A percentile compares a stretch with the other conserved stretches of the same genome.
phyloP scores from a whole-genome alignment of 805 yeast species.

The Groenewaldozyma tartarivorans region DNA sequence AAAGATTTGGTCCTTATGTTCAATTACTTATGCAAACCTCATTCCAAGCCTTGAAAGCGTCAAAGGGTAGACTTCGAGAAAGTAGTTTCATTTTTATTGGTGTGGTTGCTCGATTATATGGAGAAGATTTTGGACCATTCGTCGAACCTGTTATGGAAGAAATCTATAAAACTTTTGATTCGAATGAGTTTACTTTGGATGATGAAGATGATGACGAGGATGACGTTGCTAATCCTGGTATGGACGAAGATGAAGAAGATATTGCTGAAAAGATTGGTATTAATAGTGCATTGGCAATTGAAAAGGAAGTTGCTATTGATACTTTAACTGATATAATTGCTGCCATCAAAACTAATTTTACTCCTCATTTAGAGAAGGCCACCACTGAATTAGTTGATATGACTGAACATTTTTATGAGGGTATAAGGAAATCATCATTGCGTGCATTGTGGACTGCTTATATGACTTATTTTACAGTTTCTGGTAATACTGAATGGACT shows the following conservation, averaged over 20 bases:
- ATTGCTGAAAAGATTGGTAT: conserved; percentile 66
- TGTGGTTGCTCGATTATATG: conserved; percentile 91
- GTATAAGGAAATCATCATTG: conserved; percentile 82
- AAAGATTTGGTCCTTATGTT: conserved; percentile 75
- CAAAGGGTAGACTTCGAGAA: conserved; percentile 81
- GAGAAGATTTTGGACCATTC: conserved; percentile 79
- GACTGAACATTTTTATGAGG: conserved; percentile 72
- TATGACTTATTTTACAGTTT: conserved; percentile 44
- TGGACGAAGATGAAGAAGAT: conserved; percentile 43
- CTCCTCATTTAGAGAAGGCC: conserved; percentile 60
- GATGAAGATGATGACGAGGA: conserved; percentile 32
- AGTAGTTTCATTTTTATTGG: conserved; percentile 90
- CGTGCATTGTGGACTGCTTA: conserved; percentile 75
- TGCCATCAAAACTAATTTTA: conserved; percentile 76
- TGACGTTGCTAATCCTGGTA: conserved; percentile 32
- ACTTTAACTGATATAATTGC: conserved; percentile 80
- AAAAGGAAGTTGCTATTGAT: conserved; percentile 90
- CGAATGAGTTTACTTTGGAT: conserved; percentile 55
- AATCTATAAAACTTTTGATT: conserved; percentile 72
- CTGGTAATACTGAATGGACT: conserved; percentile 22
- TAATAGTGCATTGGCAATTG: conserved; percentile 90
- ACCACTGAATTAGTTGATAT: conserved; percentile 58
- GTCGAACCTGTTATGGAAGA: conserved; percentile 75
- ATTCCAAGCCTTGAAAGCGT: conserved; percentile 64
- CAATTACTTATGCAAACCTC: conserved; percentile 85